Evolutionary conservation across 768 basidiomycete species (phyloP).

Genomic region (Termitomyces bulborhizus): DNA sequence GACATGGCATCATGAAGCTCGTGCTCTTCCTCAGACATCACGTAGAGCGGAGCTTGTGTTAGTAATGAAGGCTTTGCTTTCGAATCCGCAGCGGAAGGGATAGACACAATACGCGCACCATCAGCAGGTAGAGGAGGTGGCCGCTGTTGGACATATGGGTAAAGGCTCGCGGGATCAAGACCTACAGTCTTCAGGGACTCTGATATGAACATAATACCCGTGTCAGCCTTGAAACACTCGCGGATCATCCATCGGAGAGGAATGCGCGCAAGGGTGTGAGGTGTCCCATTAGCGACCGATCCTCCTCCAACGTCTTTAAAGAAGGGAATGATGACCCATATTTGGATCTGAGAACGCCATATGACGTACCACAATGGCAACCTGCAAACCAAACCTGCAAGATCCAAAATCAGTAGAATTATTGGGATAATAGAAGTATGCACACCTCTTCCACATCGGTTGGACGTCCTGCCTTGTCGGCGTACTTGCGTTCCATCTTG

Average conservation of each 20-base stretch:
- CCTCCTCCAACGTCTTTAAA: slow-evolving; percentile 50
- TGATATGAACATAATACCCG: slow-evolving; percentile 53
- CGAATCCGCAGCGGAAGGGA: not conserved
- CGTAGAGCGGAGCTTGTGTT: not conserved
- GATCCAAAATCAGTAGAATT: not conserved
- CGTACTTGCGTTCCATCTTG: slow-evolving; percentile 11
- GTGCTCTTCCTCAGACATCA: slow-evolving; percentile 40
- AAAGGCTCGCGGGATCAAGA: slow-evolving; percentile 32
- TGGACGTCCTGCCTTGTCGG: slow-evolving; percentile 8
- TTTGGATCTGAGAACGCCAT: not conserved
- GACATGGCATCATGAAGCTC: slow-evolving; percentile 45
- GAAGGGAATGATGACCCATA: not conserved
- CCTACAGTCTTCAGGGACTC: slow-evolving; percentile 36
- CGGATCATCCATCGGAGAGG: slow-evolving; percentile 67
- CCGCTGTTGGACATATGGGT: slow-evolving; percentile 24
- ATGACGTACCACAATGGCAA: slow-evolving; percentile 26
- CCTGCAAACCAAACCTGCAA: slow-evolving; percentile 43
- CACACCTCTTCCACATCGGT: slow-evolving; percentile 36
- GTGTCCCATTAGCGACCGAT: slow-evolving; percentile 31
- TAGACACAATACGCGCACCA: slow-evolving; percentile 15
- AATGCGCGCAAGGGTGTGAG: slow-evolving; percentile 41
- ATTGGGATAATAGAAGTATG: not conserved
- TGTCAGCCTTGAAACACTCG: slow-evolving; percentile 49
- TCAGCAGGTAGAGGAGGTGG: slow-evolving; percentile 22
- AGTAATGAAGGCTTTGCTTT: not conserved